A percentile compares a stretch with the other conserved stretches of the same genome.
Evolutionary conservation across 768 basidiomycete species (phyloP).

Genomic region (Leucosporidium yakuticum): DNA sequence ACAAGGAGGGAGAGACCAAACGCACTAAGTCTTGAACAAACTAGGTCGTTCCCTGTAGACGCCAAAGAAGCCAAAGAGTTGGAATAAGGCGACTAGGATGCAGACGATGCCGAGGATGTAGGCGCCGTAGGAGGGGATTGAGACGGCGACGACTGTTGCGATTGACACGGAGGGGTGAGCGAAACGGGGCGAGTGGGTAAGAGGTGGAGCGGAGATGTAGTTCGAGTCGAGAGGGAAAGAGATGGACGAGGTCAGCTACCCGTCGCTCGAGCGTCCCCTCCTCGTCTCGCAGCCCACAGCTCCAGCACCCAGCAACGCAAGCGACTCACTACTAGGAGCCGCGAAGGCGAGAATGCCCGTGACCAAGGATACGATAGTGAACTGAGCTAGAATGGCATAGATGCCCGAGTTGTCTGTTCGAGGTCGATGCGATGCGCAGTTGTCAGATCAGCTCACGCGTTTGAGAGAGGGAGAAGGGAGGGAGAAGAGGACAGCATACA

Average conservation of each 20-base stretch:
- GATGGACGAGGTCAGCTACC: neutral
- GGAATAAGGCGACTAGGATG: conserved; percentile 67
- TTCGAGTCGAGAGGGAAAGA: no score
- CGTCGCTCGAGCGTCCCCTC: neutral
- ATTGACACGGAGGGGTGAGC: neutral
- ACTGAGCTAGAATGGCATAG: conserved; percentile 70
- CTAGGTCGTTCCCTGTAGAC: conserved; percentile 61
- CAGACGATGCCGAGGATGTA: conserved; percentile 69
- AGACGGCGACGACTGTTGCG: conserved; percentile 66
- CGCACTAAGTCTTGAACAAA: conserved; percentile 34
- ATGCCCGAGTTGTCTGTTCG: conserved; percentile 72
- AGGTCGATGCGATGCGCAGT: rapidly evolving
- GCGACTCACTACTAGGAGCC: conserved; percentile 66
- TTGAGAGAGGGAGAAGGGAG: no score
- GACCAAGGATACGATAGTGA: conserved; percentile 59
- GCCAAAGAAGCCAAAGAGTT: conserved; percentile 77
- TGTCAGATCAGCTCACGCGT: neutral
- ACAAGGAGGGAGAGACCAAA: neutral
- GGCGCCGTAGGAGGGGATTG: conserved; percentile 68
- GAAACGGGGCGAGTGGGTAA: neutral
- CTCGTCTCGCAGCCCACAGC: conserved; percentile 14
- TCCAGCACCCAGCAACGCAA: neutral
- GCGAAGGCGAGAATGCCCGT: conserved; percentile 68
- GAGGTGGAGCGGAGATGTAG: no score
- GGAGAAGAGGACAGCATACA: conserved; percentile 4